phyloP scores from a whole-genome alignment of 2,329 filamentous ascomycete genomes.

The Paradendryphiella salina region DNA sequence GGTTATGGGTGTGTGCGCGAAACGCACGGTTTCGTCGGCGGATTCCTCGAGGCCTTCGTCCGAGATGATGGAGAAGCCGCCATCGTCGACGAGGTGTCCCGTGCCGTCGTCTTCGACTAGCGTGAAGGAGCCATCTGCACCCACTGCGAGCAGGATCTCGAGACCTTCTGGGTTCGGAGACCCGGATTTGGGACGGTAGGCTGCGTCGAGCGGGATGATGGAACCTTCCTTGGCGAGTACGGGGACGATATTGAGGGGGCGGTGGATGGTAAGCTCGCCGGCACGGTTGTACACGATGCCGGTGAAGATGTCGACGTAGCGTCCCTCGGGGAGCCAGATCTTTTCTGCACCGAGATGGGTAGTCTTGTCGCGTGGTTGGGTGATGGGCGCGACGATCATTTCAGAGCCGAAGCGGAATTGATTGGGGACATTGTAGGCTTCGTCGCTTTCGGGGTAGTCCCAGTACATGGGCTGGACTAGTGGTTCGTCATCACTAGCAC shows the following conservation, averaged over 20 bases:
- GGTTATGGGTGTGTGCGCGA: conserved; percentile 42
- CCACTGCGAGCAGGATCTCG: conserved; percentile 55
- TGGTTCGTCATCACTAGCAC: conserved; percentile 53
- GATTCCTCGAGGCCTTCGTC: conserved; percentile 38
- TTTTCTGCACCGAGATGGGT: conserved; percentile 55
- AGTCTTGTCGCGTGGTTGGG: conserved; percentile 52
- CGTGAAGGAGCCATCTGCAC: conserved; percentile 54
- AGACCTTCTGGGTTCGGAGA: conserved; percentile 53
- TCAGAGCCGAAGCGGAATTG: conserved; percentile 63
- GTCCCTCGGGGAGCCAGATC: conserved; percentile 60
- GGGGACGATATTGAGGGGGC: conserved; percentile 56
- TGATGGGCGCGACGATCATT: conserved; percentile 61
- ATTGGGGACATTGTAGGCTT: conserved; percentile 61
- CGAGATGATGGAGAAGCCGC: conserved; percentile 49
- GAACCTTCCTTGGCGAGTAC: conserved; percentile 61
- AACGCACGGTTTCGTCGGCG: conserved; percentile 33
- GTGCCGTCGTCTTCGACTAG: conserved; percentile 55
- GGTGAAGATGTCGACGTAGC: conserved; percentile 62
- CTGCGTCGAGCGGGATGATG: conserved; percentile 60
- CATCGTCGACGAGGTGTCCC: conserved; percentile 43
- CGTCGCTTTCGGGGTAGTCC: conserved; percentile 56
- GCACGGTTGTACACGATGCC: conserved; percentile 62
- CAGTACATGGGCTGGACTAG: conserved; percentile 67
- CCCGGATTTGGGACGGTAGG: conserved; percentile 52
- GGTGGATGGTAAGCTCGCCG: conserved; percentile 57